phyloP scores from a whole-genome alignment of 2,329 filamentous ascomycete species.

The Fusarium nodosum region DNA sequence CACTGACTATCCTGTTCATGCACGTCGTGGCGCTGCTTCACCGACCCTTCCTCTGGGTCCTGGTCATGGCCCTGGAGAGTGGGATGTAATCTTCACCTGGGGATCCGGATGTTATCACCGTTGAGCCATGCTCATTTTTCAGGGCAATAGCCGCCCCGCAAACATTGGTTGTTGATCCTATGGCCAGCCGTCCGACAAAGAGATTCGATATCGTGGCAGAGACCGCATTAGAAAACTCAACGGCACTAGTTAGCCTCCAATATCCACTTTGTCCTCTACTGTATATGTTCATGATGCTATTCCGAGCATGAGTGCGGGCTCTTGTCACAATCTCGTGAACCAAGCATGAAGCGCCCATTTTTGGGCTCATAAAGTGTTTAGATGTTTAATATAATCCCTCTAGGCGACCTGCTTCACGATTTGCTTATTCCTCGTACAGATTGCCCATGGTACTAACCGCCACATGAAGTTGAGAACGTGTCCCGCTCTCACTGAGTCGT shows the following conservation, averaged over 20 bases:
- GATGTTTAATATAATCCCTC: constrained; percentile 23
- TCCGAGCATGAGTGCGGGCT: constrained; percentile 11
- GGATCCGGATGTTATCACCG: constrained; percentile 25
- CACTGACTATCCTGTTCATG: constrained; percentile 54
- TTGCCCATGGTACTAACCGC: constrained; percentile 45
- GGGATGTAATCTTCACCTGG: constrained; percentile 35
- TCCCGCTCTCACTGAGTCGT: constrained; percentile 51
- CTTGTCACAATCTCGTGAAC: constrained; percentile 2
- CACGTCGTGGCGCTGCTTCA: constrained; percentile 52
- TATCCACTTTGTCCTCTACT: neutral
- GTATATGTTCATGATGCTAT: constrained; percentile 23
- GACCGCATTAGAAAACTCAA: constrained; percentile 17
- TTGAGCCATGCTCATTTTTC: constrained; percentile 15
- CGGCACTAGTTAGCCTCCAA: neutral
- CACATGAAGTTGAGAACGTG: constrained; percentile 51
- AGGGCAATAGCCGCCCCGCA: neutral
- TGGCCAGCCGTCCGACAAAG: constrained; percentile 6
- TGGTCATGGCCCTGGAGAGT: constrained; percentile 30
- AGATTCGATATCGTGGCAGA: constrained; percentile 9
- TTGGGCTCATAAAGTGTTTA: constrained; percentile 11
- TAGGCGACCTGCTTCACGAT: constrained; percentile 36
- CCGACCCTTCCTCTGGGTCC: constrained; percentile 49
- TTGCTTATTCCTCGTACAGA: constrained; percentile 26
- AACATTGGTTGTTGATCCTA: constrained; percentile 6
- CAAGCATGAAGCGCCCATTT: constrained; percentile 2